Base-by-base conservation (phyloP, 2,329 filamentous ascomycete species). In the Fusarium continuum region DNA sequence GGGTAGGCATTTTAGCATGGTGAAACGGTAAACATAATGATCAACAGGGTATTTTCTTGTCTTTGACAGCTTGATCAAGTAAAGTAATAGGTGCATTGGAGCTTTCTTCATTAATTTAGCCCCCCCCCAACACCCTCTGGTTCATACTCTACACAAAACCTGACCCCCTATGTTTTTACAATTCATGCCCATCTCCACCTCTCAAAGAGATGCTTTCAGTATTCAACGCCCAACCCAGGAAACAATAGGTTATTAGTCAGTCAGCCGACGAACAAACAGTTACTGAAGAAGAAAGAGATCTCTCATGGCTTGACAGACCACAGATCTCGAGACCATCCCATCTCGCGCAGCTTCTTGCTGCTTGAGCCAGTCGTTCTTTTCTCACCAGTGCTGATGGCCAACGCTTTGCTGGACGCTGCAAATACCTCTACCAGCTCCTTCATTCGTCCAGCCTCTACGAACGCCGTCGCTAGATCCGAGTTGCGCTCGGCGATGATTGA, bases 371-470 rank as follows among this genome's bases (percentile, higher is more conserved):
- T 68, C 5, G 76, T 73, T 68, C 82, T 83, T 76, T 86, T 87
- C 61, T 86, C 85, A 16, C 77, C 80, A 10, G 82, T 81, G 55
- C 77, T 81, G 48, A 86, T 81, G 2, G 86, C 83, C 55, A 91
- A 85, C 3, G 89, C 88, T 76, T 91, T 91, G 76, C 91, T 93
- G 51, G 88, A 89, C 46, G 87, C 82, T 2, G 94, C 92, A 73
- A 98, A 88, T 10, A 85, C 85, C 71, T 91, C 87, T 11, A 93
- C 85, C 34, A 95, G 80, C 78, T 94, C 91, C 70, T 85, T 85
- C 86, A 94, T 90, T 40, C 90, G 85, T 26, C 83, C 83, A 4
- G 86, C 83, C 50, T 83, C 81, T 50, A 88, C 76, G 67, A 95
- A 91, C 38, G 85, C 83, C 20, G 80, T 77, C 2, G 89, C 86